Percentiles rank a stretch among this genome's conserved stretches.
Conservation (phyloP, 257 asterid genomes). For the Nicotiana benthamiana region DNA sequence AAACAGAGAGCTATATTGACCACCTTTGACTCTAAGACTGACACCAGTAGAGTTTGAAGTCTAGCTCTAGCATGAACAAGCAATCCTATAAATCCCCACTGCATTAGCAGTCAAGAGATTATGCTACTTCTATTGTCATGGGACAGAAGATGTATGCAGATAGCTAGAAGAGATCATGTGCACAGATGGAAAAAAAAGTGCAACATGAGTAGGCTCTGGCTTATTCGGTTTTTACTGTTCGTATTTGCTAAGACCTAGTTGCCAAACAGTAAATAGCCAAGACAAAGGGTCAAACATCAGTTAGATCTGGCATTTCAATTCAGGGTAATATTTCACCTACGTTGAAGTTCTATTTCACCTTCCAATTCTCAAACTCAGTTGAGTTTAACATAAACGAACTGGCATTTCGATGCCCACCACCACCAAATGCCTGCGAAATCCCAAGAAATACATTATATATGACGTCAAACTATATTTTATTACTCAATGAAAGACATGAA, state of each 20-base stretch:
- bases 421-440: conserved; percentile 49
- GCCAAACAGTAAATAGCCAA: neutral
- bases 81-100: neutral
- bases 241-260: neutral
- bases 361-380: conserved; percentile 58
- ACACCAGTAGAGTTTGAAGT: neutral
- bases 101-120: neutral
- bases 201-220: neutral
- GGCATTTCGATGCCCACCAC: conserved; percentile 81
- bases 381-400: conserved; percentile 63
- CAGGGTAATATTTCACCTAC: conserved; percentile 6
- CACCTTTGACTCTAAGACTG: neutral
- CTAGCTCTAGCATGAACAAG: neutral
- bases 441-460: conserved; percentile 9
- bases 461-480: neutral
- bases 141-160: neutral
- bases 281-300: neutral
- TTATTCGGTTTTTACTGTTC: neutral
- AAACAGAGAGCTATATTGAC: neutral
- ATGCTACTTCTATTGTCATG: neutral
- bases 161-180: neutral
- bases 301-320: neutral
- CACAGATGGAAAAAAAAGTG: neutral
- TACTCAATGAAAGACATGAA: neutral
- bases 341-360: conserved; percentile 18